Conservation (phyloP, 176 grass and related monocot species). For the Musa beccarii region DNA sequence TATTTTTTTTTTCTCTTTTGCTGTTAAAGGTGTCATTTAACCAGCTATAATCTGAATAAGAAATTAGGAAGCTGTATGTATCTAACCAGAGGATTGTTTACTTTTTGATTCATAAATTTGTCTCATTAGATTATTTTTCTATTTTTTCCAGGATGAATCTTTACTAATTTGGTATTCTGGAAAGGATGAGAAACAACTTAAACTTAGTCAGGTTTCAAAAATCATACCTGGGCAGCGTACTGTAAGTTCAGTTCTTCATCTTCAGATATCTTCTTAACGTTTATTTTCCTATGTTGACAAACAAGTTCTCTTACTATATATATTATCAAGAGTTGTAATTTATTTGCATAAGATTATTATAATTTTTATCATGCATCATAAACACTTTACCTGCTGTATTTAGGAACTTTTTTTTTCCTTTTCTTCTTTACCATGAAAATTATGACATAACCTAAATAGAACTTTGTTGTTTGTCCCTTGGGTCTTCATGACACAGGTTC, state of each 20-base stretch:
- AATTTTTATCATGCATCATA: background rate
- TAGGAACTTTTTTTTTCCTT: background rate
- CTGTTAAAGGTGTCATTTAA: background rate
- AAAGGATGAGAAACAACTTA: conserved; percentile 51
- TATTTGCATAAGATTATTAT: background rate
- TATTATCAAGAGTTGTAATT: no score
- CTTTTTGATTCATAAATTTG: background rate
- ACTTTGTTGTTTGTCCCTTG: background rate
- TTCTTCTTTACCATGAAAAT: background rate
- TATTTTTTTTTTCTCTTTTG: no score
- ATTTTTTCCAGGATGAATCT: conserved; percentile 44
- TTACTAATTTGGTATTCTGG: conserved; percentile 63
- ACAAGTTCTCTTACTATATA: no score
- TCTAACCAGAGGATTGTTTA: background rate
- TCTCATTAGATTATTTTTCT: conserved; percentile 7
- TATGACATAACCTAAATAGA: background rate
- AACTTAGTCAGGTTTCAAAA: conserved; percentile 62
- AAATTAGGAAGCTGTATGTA: conserved; percentile 13
- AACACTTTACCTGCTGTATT: background rate
- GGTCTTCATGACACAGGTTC: background rate
- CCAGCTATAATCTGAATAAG: background rate
- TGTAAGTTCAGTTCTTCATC: conserved; percentile 28
- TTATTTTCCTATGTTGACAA: background rate
- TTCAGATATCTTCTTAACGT: background rate
- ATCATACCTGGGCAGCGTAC: conserved; percentile 75